A percentile compares a stretch with the other conserved stretches of the same genome.
Evolutionary conservation across 2,329 filamentous ascomycete species (phyloP).

Genomic region (Juglanconis juglandina): DNA sequence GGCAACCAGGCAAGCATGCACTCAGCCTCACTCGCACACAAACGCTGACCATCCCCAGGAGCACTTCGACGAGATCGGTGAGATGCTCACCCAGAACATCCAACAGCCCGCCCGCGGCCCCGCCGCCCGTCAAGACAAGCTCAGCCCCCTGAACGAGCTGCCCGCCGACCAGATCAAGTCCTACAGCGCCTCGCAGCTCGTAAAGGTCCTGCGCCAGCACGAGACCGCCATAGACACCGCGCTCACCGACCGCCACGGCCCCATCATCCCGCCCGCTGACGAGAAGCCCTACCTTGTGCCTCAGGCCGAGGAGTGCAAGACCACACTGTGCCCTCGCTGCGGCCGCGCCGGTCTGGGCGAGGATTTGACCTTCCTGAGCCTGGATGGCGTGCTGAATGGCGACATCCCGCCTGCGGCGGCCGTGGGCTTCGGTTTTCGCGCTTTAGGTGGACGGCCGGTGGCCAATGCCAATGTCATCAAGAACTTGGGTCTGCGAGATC

Average conservation of each 20-base stretch:
- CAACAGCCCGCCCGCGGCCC: constrained; percentile 36
- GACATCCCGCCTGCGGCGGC: constrained; percentile 49
- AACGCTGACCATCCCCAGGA: constrained; percentile 16
- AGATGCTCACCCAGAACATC: constrained; percentile 30
- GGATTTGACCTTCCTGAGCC: constrained; percentile 45
- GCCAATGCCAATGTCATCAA: constrained; percentile 35
- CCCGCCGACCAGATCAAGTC: constrained; percentile 36
- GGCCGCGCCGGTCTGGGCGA: constrained; percentile 35
- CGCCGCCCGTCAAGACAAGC: constrained; percentile 38
- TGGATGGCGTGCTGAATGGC: constrained; percentile 47
- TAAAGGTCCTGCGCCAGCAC: constrained; percentile 46
- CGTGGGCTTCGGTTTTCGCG: constrained; percentile 51
- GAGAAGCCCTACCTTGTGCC: constrained; percentile 8
- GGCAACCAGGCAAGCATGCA: constrained; percentile 13
- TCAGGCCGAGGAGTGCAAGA: constrained; percentile 43
- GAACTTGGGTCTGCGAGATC: constrained; percentile 34
- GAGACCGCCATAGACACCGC: constrained; percentile 30
- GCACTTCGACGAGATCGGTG: constrained; percentile 34
- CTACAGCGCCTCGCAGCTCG: constrained; percentile 48
- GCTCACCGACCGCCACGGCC: constrained; percentile 16
- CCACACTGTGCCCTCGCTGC: constrained; percentile 49
- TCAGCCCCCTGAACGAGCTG: constrained; percentile 45
- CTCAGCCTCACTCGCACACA: constrained; percentile 7
- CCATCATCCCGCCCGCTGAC: neutral
- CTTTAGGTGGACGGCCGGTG: constrained; percentile 40